Base-by-base conservation (phyloP, 176 grass and related monocot genomes). In the bread wheat (Triticum aestivum) region DNA sequence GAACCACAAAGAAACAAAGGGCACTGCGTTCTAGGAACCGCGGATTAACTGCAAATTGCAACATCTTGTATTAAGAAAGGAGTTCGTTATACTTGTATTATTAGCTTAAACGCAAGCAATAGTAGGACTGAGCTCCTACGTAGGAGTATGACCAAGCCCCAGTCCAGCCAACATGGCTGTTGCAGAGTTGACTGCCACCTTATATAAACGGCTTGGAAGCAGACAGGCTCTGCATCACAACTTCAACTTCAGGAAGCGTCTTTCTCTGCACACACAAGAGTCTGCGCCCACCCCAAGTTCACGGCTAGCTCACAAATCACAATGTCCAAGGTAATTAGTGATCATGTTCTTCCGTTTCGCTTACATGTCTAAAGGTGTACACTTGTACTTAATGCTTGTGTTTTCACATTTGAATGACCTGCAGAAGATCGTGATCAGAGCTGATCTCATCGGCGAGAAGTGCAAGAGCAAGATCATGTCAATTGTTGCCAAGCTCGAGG, bases 361-460 rank as follows among this genome's bases (percentile, higher is more conserved):
- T 15, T 62, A 20, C 15, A 3, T 51, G 7, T 47, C 41, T 42
- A 11, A 72, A 72, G 20, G 33, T 21, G 35, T 12, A 70, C 67
- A 39, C 26, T 52, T 11, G 79, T 83, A 30, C 21, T 39, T 15
- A 79, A n/a, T 20, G 15, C 8, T 62, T 42, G 15, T 63, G 35
- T 21, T 70, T 74, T 58, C 73, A 8, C 8, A 23, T 30, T 8
- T 71, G 9, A 41, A 42, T 72, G 11, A 2, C 21, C 5, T 64
- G 75, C 84, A 89, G 92, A 90, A 94, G 65, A 92, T 61, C 15
- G 92, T 92, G 78, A 73, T 94, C 87, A 79, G 62, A 62, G 84
- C 90, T 18, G 79, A 69, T 13, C 79, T 92, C 75, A 4, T 87
- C n/a, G 73, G 85, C 72, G 14, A 5, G 2, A 87, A 85, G 32